Conservation (phyloP, 176 grass and related monocot genomes). For the Avena eriantha region DNA sequence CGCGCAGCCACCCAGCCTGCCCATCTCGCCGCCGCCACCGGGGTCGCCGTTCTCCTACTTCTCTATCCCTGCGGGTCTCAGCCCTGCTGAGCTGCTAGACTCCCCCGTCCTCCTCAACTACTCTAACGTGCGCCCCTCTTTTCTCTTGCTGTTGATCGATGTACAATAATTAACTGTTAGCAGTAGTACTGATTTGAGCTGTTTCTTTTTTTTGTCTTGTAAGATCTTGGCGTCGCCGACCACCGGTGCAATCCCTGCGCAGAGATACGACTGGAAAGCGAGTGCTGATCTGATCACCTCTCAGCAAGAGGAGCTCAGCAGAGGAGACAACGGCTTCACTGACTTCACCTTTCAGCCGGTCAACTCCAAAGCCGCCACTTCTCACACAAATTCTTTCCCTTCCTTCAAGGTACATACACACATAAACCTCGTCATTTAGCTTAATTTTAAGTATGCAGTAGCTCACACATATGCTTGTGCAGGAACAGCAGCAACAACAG, state of each 20-base stretch:
- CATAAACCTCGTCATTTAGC: neutral
- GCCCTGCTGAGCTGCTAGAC: conserved; percentile 87
- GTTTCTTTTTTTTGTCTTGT: neutral
- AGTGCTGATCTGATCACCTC: conserved; percentile 41
- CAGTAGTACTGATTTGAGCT: conserved; percentile 29
- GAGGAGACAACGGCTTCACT: conserved; percentile 8
- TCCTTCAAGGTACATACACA: conserved; percentile 54
- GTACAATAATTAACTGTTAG: neutral
- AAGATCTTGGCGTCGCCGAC: conserved; percentile 83
- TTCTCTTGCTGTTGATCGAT: neutral
- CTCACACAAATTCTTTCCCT: conserved; percentile 44
- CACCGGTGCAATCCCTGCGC: conserved; percentile 73
- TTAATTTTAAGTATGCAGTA: neutral
- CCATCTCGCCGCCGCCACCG: conserved; percentile 68
- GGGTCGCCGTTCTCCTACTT: conserved; percentile 80
- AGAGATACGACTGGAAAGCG: conserved; percentile 55
- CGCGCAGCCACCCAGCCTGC: conserved; percentile 77
- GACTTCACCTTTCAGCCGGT: conserved; percentile 71
- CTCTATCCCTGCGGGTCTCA: conserved; percentile 78
- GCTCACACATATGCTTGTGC: conserved; percentile 2
- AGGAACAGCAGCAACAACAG: conserved; percentile 33
- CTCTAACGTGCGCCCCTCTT: conserved; percentile 44
- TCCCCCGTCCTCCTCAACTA: conserved; percentile 83
- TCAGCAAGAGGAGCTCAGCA: conserved; percentile 39
- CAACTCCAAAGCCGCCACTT: conserved; percentile 33